phyloP scores from a whole-genome alignment of 2,329 filamentous ascomycete genomes.

The Lomentospora prolificans region DNA sequence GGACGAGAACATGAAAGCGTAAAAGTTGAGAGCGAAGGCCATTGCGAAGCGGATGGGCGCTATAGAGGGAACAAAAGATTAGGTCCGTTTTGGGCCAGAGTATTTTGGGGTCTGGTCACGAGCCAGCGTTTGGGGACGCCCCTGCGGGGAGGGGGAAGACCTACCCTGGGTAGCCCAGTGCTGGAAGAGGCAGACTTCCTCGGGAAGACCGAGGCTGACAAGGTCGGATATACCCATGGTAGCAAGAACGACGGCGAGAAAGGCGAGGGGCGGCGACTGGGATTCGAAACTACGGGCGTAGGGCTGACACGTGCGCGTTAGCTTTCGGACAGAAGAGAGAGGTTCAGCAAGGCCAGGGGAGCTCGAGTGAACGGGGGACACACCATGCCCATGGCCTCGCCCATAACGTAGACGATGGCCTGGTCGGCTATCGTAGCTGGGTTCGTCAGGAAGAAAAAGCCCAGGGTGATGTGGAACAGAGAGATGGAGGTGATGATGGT shows the following conservation, averaged over 20 bases:
- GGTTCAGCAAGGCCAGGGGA: neutral
- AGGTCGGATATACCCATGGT: slow-evolving; percentile 54
- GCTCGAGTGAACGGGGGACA: slow-evolving; percentile 15
- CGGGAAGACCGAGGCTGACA: slow-evolving; percentile 55
- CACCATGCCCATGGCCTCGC: slow-evolving; percentile 77
- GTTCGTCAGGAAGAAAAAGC: slow-evolving; percentile 71
- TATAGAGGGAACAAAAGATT: slow-evolving; percentile 14
- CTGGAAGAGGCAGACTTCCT: slow-evolving; percentile 52
- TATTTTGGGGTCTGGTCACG: too few relatives aligned
- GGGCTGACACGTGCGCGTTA: slow-evolving; percentile 35
- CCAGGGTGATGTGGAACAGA: slow-evolving; percentile 75
- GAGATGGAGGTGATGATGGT: slow-evolving; percentile 74
- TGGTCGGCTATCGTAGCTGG: slow-evolving; percentile 68
- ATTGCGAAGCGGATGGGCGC: slow-evolving; percentile 57
- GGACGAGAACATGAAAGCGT: slow-evolving; percentile 52
- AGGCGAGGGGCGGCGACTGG: slow-evolving; percentile 60
- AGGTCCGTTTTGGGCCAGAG: too few relatives aligned
- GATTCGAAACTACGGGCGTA: slow-evolving; percentile 57
- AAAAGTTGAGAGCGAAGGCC: slow-evolving; percentile 51
- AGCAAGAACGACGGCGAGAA: slow-evolving; percentile 60
- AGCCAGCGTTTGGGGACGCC: neutral
- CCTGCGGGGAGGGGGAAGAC: slow-evolving; percentile 30
- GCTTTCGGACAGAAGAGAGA: neutral
- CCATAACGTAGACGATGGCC: slow-evolving; percentile 68
- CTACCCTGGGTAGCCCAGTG: slow-evolving; percentile 59